Base-by-base conservation (phyloP, 2,329 filamentous ascomycete species). In the Westerdykella ornata region DNA sequence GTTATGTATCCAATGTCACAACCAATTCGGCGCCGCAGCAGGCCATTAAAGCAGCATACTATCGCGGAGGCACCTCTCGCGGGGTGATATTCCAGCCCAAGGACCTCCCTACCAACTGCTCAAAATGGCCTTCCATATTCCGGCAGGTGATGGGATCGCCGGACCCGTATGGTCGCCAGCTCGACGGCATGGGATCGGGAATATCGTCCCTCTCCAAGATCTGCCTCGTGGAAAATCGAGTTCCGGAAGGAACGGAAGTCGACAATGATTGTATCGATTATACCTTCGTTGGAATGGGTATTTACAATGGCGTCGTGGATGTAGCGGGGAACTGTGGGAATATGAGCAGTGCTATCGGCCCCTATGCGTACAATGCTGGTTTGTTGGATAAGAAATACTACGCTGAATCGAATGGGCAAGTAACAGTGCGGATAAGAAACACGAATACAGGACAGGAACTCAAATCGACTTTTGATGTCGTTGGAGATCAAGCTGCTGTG, bases 321-420 rank as follows among this genome's bases (percentile, higher is more conserved):
- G 74, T 78, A 53, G 78, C 80, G 0, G 79, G 82, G 17, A 88
- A 86, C 52, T 87, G 83, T 57, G 84, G 84, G n/a, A 87, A 87
- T 59, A 83, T 88, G 80, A 78, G 72, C 5, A 73, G 76, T 31
- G 74, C 78, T 0, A 74, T 87, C 35, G 84, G 82, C 0, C 82
- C 84, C 0, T 81, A 77, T 54, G 79, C 78, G 2, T 68, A 80
- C 57, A 66, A 86, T 65, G 61, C 71, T 17, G 69, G 74, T 2
- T 47, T 82, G 1, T 63, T 78, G 42, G 64, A 41, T 22, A 46
- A 60, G 7, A 46, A 12, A 45, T 53, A 41, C 39, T 66, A 55
- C 35, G 39, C 36, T 0, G 46, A 53, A 47, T 61, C 50, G 2
- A 56, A 61, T 15, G 56, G 54, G 8, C 59, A 62, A 43, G 67